Conservation (phyloP, 106 monocot genomes). For the Ottelia alismoides region DNA sequence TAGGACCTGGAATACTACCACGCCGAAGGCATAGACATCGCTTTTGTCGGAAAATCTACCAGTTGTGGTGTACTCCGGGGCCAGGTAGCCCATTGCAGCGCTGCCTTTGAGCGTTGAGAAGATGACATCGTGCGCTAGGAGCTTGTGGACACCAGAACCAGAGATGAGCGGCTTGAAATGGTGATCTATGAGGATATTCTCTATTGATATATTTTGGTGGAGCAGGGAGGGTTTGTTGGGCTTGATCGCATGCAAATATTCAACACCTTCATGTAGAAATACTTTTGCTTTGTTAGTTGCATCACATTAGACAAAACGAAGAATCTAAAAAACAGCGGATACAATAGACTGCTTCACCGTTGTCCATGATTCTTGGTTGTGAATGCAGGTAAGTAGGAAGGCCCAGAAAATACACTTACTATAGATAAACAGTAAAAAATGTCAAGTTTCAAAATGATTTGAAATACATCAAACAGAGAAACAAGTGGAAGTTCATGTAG, state of each 20-base stretch:
- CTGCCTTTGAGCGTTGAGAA: constrained; percentile 57
- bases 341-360: too few relatives aligned
- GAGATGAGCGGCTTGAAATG: constrained; percentile 38
- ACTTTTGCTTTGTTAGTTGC: too few relatives aligned
- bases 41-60: constrained; percentile 58
- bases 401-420: too few relatives aligned
- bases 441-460: too few relatives aligned
- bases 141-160: constrained; percentile 43
- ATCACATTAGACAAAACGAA: not conserved
- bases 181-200: constrained; percentile 43
- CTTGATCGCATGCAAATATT: constrained; percentile 41
- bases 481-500: too few relatives aligned
- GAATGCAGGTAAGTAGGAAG: not conserved
- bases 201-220: constrained; percentile 59
- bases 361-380: constrained; percentile 14
- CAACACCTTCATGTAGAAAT: constrained; percentile 50
- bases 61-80: too few relatives aligned
- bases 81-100: too few relatives aligned
- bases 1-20: constrained; percentile 40
- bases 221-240: constrained; percentile 39
- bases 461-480: too few relatives aligned
- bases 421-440: too few relatives aligned
- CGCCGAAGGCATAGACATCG: constrained; percentile 59
- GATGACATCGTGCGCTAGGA: constrained; percentile 45
- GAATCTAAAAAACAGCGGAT: not conserved